Conservation (phyloP, 1,284 basidiomycete species). For the Trametes pubescens region DNA sequence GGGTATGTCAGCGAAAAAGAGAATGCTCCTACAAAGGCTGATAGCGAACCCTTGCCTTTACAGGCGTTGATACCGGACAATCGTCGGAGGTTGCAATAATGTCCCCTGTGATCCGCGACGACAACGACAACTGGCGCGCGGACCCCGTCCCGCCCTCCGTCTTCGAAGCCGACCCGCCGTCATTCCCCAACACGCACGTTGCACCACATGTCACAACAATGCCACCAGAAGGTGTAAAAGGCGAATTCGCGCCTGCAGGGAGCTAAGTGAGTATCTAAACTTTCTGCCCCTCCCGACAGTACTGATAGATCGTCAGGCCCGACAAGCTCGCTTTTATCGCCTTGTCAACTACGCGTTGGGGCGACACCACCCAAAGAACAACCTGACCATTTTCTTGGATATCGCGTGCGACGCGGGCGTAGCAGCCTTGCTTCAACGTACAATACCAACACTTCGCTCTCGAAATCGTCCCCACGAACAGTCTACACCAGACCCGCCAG, state of each 20-base stretch:
- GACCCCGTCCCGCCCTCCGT: background rate
- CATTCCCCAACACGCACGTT: background rate
- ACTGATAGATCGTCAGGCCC: no score
- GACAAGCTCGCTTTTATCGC: no score
- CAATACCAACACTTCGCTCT: background rate
- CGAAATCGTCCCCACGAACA: no score
- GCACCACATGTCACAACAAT: no score
- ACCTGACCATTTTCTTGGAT: no score
- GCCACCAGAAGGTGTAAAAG: background rate
- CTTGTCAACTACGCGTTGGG: no score
- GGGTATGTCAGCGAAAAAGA: background rate
- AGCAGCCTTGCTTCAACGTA: background rate
- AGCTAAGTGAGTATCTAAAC: background rate
- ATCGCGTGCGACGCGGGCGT: no score
- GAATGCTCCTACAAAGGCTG: no score
- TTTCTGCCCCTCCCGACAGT: no score
- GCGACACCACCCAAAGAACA: no score
- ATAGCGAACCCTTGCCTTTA: background rate
- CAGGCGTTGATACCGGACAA: background rate
- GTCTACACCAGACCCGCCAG: slow-evolving; percentile 31
- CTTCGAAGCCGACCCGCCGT: background rate
- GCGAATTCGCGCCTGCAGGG: background rate
- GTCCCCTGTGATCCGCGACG: background rate
- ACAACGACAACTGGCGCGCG: background rate
- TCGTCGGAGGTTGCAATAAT: background rate